Evolutionary conservation across 352 stramenopile species (phyloP).

Genomic region (Phytophthora crassamura): DNA sequence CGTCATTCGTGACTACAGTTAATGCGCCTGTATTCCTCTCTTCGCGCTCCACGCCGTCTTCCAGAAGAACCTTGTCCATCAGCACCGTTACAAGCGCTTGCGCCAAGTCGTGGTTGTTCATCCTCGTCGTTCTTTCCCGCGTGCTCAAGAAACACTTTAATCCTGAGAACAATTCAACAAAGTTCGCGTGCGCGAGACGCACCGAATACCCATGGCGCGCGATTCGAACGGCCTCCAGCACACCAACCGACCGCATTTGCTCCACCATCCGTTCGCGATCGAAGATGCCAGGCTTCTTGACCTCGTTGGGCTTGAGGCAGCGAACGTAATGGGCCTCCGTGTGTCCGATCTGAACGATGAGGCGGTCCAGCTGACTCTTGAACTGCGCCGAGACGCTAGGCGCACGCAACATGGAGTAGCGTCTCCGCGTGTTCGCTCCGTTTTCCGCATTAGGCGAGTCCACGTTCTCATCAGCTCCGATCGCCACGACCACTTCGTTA

Average conservation of each 20-base stretch:
- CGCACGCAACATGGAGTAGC: conserved; percentile 63
- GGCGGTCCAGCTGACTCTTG: conserved; percentile 91
- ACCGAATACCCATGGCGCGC: conserved; percentile 96
- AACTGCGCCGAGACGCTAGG: conserved; percentile 93
- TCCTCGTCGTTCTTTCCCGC: conserved; percentile 23
- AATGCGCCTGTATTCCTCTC: conserved; percentile 21
- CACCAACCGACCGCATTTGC: conserved; percentile 96
- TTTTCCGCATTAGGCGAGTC: conserved; percentile 39
- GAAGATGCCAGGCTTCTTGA: conserved; percentile 70
- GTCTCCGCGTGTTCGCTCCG: conserved; percentile 26
- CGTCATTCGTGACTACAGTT: conserved; percentile 19
- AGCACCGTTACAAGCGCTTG: conserved; percentile 39
- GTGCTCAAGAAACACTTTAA: conserved; percentile 52
- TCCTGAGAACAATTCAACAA: conserved; percentile 81
- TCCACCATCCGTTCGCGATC: conserved; percentile 93
- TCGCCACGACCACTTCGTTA: conserved; percentile 70
- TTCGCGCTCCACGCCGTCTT: conserved; percentile 32
- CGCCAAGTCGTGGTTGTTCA: conserved; percentile 43
- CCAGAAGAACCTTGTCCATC: conserved; percentile 44
- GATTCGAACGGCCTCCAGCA: conserved; percentile 96
- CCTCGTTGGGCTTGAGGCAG: conserved; percentile 99
- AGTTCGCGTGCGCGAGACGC: conserved; percentile 93
- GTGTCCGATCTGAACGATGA: conserved; percentile 94
- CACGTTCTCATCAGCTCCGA: conserved; percentile 60
- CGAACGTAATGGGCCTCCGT: conserved; percentile 98